phyloP scores from a whole-genome alignment of 2,329 filamentous ascomycete genomes.

The Drechslera avenae region DNA sequence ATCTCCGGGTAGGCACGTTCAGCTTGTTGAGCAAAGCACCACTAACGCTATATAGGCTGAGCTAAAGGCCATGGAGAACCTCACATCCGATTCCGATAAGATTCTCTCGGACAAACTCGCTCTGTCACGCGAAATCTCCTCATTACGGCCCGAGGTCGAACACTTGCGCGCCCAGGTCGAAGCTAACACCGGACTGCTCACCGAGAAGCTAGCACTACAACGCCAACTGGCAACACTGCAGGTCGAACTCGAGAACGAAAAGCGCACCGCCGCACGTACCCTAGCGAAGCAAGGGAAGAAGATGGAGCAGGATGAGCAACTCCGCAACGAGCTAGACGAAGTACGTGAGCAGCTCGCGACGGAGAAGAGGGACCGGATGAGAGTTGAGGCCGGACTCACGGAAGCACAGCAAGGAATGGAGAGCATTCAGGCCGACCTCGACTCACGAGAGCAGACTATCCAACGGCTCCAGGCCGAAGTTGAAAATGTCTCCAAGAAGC shows the following conservation, averaged over 20 bases:
- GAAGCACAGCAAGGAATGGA: conserved; percentile 46
- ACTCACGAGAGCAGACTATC: conserved; percentile 37
- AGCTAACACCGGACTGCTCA: conserved; percentile 69
- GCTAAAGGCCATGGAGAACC: conserved; percentile 68
- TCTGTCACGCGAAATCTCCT: conserved; percentile 63
- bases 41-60: conserved; percentile 63
- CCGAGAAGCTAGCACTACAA: conserved; percentile 80
- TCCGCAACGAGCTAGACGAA: conserved; percentile 52
- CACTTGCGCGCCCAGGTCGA: conserved; percentile 63
- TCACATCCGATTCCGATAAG: conserved; percentile 72
- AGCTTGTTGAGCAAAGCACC: conserved; percentile 38
- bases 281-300: conserved; percentile 55
- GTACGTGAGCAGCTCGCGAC: conserved; percentile 54
- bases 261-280: conserved; percentile 67
- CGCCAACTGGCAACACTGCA: conserved; percentile 77
- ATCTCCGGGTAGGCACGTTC: conserved; percentile 60
- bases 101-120: conserved; percentile 69
- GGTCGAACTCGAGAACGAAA: conserved; percentile 82
- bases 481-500: conserved; percentile 42
- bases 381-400: conserved; percentile 45
- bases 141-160: conserved; percentile 65
- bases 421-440: conserved; percentile 39
- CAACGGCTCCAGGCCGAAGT: conserved; percentile 41
- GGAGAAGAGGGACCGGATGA: conserved; percentile 53
- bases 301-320: conserved; percentile 56